Base-by-base conservation (phyloP, 2,329 filamentous ascomycete genomes). In the Trichoderma lentiforme region DNA sequence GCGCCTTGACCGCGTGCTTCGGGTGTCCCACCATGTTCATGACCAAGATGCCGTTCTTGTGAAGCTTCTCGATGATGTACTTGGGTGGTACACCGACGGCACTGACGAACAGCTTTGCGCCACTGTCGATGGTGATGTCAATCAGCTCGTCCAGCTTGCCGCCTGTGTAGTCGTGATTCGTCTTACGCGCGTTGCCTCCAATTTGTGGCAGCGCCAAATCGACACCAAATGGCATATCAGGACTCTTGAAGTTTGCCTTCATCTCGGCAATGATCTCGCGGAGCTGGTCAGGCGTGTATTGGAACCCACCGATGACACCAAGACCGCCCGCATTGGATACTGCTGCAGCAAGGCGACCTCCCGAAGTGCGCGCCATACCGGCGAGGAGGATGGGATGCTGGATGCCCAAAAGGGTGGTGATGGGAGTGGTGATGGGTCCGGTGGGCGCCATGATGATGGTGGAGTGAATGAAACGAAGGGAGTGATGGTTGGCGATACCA, bases 11-110 rank as follows among this genome's bases (percentile, higher is more conserved):
- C 1, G 95, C 95, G 81, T 98, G 95, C 80, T 92, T 94, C 2
- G 95, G 95, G 77, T 95, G 93, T 0, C 95, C 95, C 24, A 98
- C 94, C 95, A 98, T 98, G 81, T 98, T 98, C 94, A 98, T 98
- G 43, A 98, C 87, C 72, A 97, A 80, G 53, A 98, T 92, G 0
- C 92, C 93, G 0, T 92, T 91, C 9, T 87, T 86, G 79, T 98
- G 95, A 58, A 98, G 85, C 60, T 90, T 84, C 76, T 93, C 90
- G 71, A 98, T 92, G 5, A 95, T 89, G 71, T 85, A 81, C 60
- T 85, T 84, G 0, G 95, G 93, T 18, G 95, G 95, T 26, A 98
- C 92, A 9, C 95, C 95, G 0, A 98, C 94, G 1, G 95, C 95
- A 67, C 87, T 90, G 56, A 98, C 94, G 79, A 98, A 98, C 63